Evolutionary conservation across 2,329 filamentous ascomycete species (phyloP).

Genomic region (Botrytis paeoniae): DNA sequence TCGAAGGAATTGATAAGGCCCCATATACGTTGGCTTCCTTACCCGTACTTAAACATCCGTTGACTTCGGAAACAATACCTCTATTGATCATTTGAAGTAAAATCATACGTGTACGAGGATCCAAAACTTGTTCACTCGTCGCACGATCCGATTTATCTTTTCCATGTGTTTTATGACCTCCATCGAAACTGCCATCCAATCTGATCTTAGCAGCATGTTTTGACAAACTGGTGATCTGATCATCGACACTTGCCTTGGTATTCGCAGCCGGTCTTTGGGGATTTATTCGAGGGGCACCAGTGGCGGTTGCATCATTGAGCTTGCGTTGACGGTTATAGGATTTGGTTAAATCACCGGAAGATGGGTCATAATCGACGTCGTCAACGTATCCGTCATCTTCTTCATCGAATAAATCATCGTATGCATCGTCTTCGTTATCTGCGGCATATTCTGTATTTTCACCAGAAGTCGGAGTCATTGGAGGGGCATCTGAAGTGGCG

Average conservation of each 20-base stretch:
- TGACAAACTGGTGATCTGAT: conserved; percentile 81
- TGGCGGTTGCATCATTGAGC: conserved; percentile 51
- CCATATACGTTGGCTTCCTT: conserved; percentile 99
- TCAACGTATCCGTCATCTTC: conserved; percentile 62
- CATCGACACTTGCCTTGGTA: conserved; percentile 75
- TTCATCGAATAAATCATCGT: conserved; percentile 52
- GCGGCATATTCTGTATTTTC: conserved; percentile 37
- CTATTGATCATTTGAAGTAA: conserved; percentile 94
- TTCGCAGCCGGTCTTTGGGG: conserved; percentile 77
- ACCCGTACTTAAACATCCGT: conserved; percentile 92
- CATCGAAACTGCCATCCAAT: conserved; percentile 57
- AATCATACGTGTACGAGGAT: conserved; percentile 92
- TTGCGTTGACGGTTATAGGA: conserved; percentile 78
- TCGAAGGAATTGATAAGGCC: conserved; percentile 62
- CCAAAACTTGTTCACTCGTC: conserved; percentile 90
- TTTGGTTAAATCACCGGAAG: conserved; percentile 72
- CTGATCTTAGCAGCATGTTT: conserved; percentile 84
- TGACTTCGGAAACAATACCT: conserved; percentile 82
- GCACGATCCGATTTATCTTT: conserved; percentile 92
- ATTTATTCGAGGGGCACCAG: conserved; percentile 62
- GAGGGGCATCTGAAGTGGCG: conserved; percentile 37
- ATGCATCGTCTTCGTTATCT: conserved; percentile 43
- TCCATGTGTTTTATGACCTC: conserved; percentile 55
- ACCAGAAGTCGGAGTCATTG: conserved; percentile 35
- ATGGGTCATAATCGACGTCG: conserved; percentile 53